Conservation (phyloP, 2,329 filamentous ascomycete genomes). For the Phyllosticta citribraziliensis region DNA sequence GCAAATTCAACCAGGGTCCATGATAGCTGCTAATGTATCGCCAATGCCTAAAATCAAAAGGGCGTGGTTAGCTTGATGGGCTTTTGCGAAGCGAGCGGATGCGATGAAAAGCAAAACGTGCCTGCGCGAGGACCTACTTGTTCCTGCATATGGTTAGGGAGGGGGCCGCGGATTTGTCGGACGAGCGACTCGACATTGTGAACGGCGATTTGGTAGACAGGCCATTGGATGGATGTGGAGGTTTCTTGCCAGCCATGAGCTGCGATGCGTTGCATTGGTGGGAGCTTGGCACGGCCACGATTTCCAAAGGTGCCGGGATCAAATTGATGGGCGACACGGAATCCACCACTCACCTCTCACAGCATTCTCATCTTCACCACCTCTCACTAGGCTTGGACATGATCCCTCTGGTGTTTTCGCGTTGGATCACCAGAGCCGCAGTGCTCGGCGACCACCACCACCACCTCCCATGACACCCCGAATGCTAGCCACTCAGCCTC, state of each 20-base stretch:
- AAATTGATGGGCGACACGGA: background rate
- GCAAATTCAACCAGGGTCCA: slow-evolving; percentile 73
- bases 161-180: slow-evolving; percentile 9
- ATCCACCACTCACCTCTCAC: background rate
- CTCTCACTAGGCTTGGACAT: too few relatives aligned
- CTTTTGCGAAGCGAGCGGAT: slow-evolving; percentile 1
- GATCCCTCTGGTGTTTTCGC: too few relatives aligned
- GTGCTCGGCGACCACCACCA: background rate
- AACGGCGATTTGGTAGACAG: background rate
- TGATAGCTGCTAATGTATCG: slow-evolving; percentile 75
- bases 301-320: background rate
- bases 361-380: background rate
- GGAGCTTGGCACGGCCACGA: background rate
- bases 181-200: slow-evolving; percentile 13
- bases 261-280: background rate
- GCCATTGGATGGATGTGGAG: background rate
- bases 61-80: slow-evolving; percentile 1
- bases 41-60: slow-evolving; percentile 55
- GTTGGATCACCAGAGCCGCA: background rate
- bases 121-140: slow-evolving; percentile 24
- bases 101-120: slow-evolving; percentile 3
- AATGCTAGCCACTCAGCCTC: background rate
- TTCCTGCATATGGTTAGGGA: slow-evolving; percentile 33
- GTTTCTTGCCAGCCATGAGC: slow-evolving; percentile 1
- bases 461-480: background rate